Base-by-base conservation (phyloP, 2,329 filamentous ascomycete species). In the Colletotrichum sansevieriae region DNA sequence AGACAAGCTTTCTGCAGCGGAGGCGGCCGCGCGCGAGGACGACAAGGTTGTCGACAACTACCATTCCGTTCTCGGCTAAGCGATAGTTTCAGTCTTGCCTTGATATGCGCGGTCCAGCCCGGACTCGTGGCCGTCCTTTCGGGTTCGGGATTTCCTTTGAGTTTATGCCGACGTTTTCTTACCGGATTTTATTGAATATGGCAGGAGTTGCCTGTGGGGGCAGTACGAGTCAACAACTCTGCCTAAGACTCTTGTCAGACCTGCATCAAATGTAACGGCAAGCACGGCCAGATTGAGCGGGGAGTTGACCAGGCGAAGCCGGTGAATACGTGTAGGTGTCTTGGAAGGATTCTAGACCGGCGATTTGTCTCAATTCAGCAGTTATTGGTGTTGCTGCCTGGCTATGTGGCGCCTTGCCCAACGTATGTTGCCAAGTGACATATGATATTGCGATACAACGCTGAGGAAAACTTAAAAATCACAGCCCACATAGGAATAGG, bases 211-310 rank as follows among this genome's bases (percentile, higher is more conserved):
- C 22, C 47, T 25, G 47, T 51, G 47, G 22, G 47, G 47, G 20
- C n/a, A 51, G 47, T 29, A 51, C 47, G 47, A 51, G 22, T 51
- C 47, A 51, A 15, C 22, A 41, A 11, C 39, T 3, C 13, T 51
- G 22, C 22, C 25, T 8, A 29, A 15, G 22, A 11, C 22, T 51
- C 22, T 41, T 51, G 47, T 51, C 47, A 51, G 47, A 51, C 47
- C 47, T 51, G 47, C 47, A 51, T 51, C 47, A 29, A 51, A 51
- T 51, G 47, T 51, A 51, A 51, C 47, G 47, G 47, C 47, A 51
- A n/a, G 12, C 20, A 51, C 47, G 47, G 47, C 13, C 47, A 51
- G 47, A 51, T 1, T 15, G 47, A 10, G 47, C 12, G 46, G 46
- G 46, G 0, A 49, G 46, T 49, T 0, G 20, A 29, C 12, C 46